Conservation (phyloP, 305 asterid species). For the Fraxinus greggii region DNA sequence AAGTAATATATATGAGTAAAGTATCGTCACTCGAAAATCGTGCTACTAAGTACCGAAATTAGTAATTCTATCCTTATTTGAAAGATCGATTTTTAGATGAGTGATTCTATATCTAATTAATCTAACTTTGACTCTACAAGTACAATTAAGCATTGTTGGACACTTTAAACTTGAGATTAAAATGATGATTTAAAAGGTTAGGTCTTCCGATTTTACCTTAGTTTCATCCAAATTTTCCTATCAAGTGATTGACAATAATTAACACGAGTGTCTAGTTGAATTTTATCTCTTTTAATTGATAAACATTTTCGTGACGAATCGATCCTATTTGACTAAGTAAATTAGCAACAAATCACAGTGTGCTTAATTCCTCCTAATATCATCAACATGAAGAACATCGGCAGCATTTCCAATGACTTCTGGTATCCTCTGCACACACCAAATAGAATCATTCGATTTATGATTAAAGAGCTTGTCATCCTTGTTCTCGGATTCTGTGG, state of each 20-base stretch:
- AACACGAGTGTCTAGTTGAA: neutral
- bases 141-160: neutral
- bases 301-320: neutral
- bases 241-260: neutral
- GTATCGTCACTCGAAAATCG: neutral
- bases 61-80: neutral
- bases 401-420: conserved; percentile 44
- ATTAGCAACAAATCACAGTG: conserved; percentile 41
- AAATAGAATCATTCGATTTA: neutral
- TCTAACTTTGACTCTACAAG: neutral
- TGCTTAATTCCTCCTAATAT: conserved; percentile 67
- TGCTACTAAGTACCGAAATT: neutral
- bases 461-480: conserved; percentile 70
- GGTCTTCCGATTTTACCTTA: neutral
- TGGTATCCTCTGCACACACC: conserved; percentile 43
- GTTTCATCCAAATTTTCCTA: neutral
- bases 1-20: no score
- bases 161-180: neutral
- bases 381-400: conserved; percentile 38
- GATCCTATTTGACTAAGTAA: neutral
- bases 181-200: neutral
- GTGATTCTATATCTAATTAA: neutral
- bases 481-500: conserved; percentile 69
- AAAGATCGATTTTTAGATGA: neutral
- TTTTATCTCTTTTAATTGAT: neutral